These are phyloP conservation scores for Pichia gijzeniarum DNA, from an alignment of 805 yeast species.

Conservation along the genomic window DNA sequence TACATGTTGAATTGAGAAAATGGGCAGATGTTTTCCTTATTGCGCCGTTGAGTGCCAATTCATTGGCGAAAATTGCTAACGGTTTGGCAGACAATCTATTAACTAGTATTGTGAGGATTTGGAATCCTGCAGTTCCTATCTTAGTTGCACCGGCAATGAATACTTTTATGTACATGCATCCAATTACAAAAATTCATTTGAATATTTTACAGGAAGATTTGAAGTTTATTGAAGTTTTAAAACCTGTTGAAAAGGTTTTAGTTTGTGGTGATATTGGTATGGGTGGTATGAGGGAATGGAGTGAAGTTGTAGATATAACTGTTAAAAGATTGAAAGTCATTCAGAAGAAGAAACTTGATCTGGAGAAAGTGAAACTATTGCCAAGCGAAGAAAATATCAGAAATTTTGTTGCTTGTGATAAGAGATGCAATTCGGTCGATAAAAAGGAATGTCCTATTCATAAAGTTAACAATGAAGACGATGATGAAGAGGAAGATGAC, in stretches of 20 bases:
- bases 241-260: conserved; percentile 93
- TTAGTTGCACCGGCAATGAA: conserved; percentile 95
- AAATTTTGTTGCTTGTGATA: conserved; percentile 35
- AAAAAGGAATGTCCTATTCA: conserved; percentile 36
- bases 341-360: conserved; percentile 45
- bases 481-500: conserved; percentile 11
- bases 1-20: conserved; percentile 34
- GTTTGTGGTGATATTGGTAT: conserved; percentile 96
- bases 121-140: conserved; percentile 91
- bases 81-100: conserved; percentile 91
- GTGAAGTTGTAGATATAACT: conserved; percentile 82
- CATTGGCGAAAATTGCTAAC: conserved; percentile 79
- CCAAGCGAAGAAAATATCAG: conserved; percentile 42
- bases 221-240: conserved; percentile 92
- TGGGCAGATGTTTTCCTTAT: conserved; percentile 5
- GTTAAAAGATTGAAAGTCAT: conserved; percentile 63
- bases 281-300: conserved; percentile 99
- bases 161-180: conserved; percentile 83
- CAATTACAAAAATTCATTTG: conserved; percentile 80
- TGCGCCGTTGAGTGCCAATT: conserved; percentile 23
- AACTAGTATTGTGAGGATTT: conserved; percentile 86
- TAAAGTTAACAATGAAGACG: conserved; percentile 25
- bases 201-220: conserved; percentile 75
- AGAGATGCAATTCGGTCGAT: conserved; percentile 34
- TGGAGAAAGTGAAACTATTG: conserved; percentile 38